Evolutionary conservation across 305 asterid genomes (phyloP).

Genomic region (Fraxinus latifolia): DNA sequence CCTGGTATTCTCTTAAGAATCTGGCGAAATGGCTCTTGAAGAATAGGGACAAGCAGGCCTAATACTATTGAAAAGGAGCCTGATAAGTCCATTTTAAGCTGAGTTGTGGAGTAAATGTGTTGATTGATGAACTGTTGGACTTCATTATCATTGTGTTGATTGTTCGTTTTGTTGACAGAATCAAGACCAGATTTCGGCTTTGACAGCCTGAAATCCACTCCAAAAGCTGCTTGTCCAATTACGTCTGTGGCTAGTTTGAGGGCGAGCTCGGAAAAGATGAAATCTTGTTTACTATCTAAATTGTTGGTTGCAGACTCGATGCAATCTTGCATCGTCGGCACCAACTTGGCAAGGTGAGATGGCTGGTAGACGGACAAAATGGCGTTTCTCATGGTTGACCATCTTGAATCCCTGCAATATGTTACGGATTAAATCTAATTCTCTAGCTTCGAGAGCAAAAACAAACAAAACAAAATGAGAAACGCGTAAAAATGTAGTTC

Average conservation of each 20-base stretch:
- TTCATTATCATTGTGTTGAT: constrained; percentile 31
- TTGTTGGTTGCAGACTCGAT: constrained; percentile 56
- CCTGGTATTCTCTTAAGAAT: constrained; percentile 79
- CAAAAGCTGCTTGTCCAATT: constrained; percentile 88
- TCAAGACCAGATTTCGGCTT: constrained; percentile 36
- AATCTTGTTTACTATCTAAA: constrained; percentile 50
- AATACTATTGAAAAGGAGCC: constrained; percentile 81
- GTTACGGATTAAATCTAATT: background rate
- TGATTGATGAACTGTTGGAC: constrained; percentile 74
- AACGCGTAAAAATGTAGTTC: background rate
- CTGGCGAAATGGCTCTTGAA: constrained; percentile 87
- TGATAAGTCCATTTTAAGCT: constrained; percentile 93
- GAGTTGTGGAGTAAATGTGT: constrained; percentile 83
- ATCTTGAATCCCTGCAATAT: constrained; percentile 62
- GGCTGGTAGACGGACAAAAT: constrained; percentile 87
- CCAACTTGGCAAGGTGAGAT: constrained; percentile 74
- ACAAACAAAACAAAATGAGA: background rate
- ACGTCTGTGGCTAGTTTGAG: constrained; percentile 84
- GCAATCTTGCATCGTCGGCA: constrained; percentile 80
- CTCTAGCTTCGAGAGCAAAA: background rate
- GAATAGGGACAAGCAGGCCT: constrained; percentile 70
- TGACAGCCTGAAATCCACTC: constrained; percentile 84
- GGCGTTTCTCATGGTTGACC: constrained; percentile 91
- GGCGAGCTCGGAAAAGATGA: constrained; percentile 72
- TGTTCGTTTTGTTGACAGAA: background rate